Conservation (phyloP, 1,139 yeast genomes). For the Candida sp. region DNA sequence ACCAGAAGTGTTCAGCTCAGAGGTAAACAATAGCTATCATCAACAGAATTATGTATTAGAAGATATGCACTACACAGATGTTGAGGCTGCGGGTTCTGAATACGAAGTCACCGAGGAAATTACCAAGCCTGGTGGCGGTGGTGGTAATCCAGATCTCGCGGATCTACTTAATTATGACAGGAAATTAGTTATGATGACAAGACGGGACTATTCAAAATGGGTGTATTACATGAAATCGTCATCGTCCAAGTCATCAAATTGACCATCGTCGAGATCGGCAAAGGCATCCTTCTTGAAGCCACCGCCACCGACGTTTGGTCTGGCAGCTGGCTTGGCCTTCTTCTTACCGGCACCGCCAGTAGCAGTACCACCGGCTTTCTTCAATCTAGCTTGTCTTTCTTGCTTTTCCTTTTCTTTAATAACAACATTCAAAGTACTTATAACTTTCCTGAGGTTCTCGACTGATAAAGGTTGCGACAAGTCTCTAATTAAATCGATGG, state of each 20-base stretch:
- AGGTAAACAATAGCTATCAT: neutral
- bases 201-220: neutral
- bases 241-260: conserved; percentile 63
- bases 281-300: conserved; percentile 68
- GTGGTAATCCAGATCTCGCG: conserved; percentile 8
- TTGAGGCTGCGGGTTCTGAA: neutral
- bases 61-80: neutral
- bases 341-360: conserved; percentile 96
- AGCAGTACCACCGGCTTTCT: conserved; percentile 83
- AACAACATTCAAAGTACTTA: conserved; percentile 81
- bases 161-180: conserved; percentile 11
- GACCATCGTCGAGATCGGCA: conserved; percentile 55
- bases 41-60: neutral
- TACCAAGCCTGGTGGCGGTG: neutral
- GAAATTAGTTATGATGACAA: neutral
- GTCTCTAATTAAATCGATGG: conserved; percentile 87
- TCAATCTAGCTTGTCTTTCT: conserved; percentile 84
- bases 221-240: conserved; percentile 83
- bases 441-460: conserved; percentile 85
- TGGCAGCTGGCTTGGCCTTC: conserved; percentile 80
- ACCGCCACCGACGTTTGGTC: conserved; percentile 76
- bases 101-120: neutral
- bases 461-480: conserved; percentile 78
- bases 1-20: neutral
- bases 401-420: conserved; percentile 87